Evolutionary conservation across 108 stramenopile genomes (phyloP).

Genomic region (Conticribra guillardii): DNA sequence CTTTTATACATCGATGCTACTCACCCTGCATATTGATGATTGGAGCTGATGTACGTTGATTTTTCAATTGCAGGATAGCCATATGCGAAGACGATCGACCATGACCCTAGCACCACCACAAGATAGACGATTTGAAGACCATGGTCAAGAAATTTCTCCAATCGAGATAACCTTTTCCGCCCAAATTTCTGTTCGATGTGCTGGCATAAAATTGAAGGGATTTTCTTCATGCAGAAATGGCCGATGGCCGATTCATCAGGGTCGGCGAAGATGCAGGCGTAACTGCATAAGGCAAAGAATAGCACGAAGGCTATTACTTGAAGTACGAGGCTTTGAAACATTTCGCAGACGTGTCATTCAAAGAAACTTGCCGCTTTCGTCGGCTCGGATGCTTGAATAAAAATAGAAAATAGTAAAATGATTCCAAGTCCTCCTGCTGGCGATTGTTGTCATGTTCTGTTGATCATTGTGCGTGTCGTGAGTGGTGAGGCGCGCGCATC

Average conservation of each 20-base stretch:
- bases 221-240: constrained; percentile 17
- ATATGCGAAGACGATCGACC: constrained; percentile 71
- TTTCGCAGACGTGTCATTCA: background rate
- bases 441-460: no score
- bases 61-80: constrained; percentile 71
- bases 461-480: no score
- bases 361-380: no score
- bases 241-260: constrained; percentile 27
- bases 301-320: background rate
- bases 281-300: constrained; percentile 19
- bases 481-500: no score
- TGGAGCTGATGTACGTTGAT: constrained; percentile 45
- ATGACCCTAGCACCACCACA: constrained; percentile 74
- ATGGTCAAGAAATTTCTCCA: constrained; percentile 25
- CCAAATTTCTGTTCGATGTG: constrained; percentile 23
- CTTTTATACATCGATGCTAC: no score
- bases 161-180: background rate
- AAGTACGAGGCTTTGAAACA: background rate
- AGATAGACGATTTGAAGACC: constrained; percentile 44
- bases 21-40: constrained; percentile 70
- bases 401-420: no score
- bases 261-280: constrained; percentile 43
- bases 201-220: constrained; percentile 17
- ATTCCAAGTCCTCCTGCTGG: no score
- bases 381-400: no score